Conservation (phyloP, 2,329 filamentous ascomycete genomes). For the Emydomyces testavorans region DNA sequence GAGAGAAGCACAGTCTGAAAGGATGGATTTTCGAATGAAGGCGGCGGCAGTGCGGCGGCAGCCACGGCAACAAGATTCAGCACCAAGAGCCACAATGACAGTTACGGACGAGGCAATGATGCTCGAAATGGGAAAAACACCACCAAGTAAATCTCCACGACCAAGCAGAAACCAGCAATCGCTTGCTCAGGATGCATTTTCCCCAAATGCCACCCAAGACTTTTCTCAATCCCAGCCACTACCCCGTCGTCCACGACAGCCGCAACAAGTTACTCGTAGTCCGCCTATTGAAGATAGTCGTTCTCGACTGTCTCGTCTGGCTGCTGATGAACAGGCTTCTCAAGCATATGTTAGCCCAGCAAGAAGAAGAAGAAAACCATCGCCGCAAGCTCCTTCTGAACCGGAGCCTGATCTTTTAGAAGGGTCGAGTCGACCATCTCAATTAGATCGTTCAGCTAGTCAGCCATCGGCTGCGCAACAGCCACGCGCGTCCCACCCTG, state of each 20-base stretch:
- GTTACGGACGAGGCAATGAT: slow-evolving; percentile 52
- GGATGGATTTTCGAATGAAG: slow-evolving; percentile 10
- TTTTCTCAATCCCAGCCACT: slow-evolving; percentile 24
- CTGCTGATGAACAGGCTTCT: slow-evolving; percentile 65
- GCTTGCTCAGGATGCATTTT: slow-evolving; percentile 30
- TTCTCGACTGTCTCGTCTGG: slow-evolving; percentile 51
- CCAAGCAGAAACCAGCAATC: slow-evolving; percentile 40
- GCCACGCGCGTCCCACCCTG: slow-evolving; percentile 27
- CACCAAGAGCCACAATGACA: slow-evolving; percentile 6
- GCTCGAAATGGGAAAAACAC: slow-evolving; percentile 46
- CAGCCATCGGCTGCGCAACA: slow-evolving; percentile 30
- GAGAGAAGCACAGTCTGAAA: slow-evolving; percentile 50
- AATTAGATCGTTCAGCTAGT: slow-evolving; percentile 26
- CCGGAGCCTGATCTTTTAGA: slow-evolving; percentile 56
- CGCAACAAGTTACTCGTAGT: slow-evolving; percentile 14
- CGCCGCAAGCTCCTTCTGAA: slow-evolving; percentile 38
- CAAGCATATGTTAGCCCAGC: slow-evolving; percentile 82
- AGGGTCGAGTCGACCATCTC: slow-evolving; percentile 25
- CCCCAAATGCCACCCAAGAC: slow-evolving; percentile 34
- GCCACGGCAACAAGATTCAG: background rate
- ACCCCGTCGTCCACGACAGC: slow-evolving; percentile 36
- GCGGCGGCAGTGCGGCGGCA: slow-evolving; percentile 18
- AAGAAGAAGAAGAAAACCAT: slow-evolving; percentile 60
- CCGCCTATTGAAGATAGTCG: background rate
- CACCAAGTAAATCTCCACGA: slow-evolving; percentile 2